A percentile compares a stretch with the other conserved stretches of the same genome.
Conservation (phyloP, 140 eudicot species). For the Flaveria floridana region DNA sequence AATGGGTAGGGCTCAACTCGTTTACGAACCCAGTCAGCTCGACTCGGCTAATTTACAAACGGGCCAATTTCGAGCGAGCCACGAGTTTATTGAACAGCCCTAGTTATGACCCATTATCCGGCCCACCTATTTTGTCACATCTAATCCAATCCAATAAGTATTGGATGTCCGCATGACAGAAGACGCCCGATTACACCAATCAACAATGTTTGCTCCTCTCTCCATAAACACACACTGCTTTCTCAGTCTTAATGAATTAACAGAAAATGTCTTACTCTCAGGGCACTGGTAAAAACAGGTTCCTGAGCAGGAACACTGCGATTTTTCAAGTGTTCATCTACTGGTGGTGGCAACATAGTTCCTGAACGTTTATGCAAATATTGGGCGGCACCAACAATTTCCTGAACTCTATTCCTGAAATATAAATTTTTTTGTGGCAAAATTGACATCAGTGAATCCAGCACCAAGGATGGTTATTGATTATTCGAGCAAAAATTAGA, state of each 20-base stretch:
- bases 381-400: slow-evolving; percentile 68
- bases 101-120: background rate
- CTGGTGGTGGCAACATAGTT: slow-evolving; percentile 67
- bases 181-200: slow-evolving; percentile 15
- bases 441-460: slow-evolving; percentile 13
- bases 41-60: too few relatives aligned
- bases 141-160: slow-evolving; percentile 6
- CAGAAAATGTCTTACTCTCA: slow-evolving; percentile 44
- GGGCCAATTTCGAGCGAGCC: too few relatives aligned
- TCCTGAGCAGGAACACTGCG: slow-evolving; percentile 36
- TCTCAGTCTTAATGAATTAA: slow-evolving; percentile 16
- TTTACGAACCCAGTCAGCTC: too few relatives aligned
- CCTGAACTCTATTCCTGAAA: slow-evolving; percentile 72
- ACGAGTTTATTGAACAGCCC: too few relatives aligned
- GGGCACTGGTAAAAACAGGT: slow-evolving; percentile 40
- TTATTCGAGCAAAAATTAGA: background rate
- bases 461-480: slow-evolving; percentile 12
- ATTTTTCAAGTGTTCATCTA: slow-evolving; percentile 41
- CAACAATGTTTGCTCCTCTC: background rate
- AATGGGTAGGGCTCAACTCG: too few relatives aligned
- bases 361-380: slow-evolving; percentile 58
- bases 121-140: background rate
- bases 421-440: background rate
- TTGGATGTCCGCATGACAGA: slow-evolving; percentile 16
- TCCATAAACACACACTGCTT: background rate